phyloP scores from a whole-genome alignment of 129 eudicot species.

The Kitagawia praeruptora region DNA sequence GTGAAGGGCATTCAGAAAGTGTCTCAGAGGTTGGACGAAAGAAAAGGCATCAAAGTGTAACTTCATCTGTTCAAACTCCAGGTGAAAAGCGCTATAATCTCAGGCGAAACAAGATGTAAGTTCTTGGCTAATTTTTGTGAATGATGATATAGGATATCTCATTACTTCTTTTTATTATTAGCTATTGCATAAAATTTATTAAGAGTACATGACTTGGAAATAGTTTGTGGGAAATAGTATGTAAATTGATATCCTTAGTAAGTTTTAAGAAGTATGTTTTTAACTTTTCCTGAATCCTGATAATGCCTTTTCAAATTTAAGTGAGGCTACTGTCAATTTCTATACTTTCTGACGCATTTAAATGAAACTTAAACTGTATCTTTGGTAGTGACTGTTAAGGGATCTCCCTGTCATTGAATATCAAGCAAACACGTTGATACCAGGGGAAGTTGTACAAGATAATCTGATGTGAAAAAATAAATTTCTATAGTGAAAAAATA shows the following conservation, averaged over 20 bases:
- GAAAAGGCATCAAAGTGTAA: constrained; percentile 61
- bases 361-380: background rate
- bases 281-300: background rate
- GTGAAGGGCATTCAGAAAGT: constrained; percentile 75
- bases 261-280: background rate
- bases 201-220: background rate
- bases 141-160: background rate
- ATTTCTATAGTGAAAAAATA: background rate
- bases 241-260: background rate
- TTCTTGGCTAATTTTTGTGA: constrained; percentile 9
- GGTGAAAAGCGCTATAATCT: constrained; percentile 77
- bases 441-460: background rate
- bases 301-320: background rate
- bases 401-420: background rate
- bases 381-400: background rate
- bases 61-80: constrained; percentile 35
- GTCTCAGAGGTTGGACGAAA: constrained; percentile 58
- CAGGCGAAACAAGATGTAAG: constrained; percentile 76
- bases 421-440: background rate
- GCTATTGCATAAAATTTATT: background rate
- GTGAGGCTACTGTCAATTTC: background rate
- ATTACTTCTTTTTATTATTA: background rate
- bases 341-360: background rate
- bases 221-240: background rate
- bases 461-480: background rate